Evolutionary conservation across 805 yeast genomes (phyloP).

Genomic region (Wickerhamiella galacta): DNA sequence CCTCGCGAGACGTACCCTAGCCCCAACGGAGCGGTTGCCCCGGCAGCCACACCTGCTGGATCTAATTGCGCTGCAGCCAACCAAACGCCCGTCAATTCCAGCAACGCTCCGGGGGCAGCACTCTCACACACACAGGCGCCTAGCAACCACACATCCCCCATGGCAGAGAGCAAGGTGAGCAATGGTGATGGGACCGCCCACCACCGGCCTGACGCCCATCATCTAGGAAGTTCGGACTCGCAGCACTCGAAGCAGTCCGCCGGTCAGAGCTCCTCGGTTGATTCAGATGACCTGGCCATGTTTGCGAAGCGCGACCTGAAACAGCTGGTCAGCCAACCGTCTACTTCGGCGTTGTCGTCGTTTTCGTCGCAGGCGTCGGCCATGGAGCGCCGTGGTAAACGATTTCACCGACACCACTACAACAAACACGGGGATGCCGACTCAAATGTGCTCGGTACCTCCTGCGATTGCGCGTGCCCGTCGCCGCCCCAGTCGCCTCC

Average conservation of each 20-base stretch:
- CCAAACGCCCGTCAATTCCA: no score
- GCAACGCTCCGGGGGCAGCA: no score
- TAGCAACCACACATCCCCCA: no score
- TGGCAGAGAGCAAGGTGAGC: no score
- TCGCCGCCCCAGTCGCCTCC: slow-evolving; percentile 13
- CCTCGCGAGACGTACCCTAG: no score
- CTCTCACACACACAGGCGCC: no score
- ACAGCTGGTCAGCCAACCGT: neutral
- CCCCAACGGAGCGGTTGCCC: no score
- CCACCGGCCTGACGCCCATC: no score
- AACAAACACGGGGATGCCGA: slow-evolving; percentile 5
- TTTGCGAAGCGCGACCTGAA: slow-evolving; percentile 6
- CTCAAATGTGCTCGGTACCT: slow-evolving; percentile 12
- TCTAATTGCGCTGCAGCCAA: no score
- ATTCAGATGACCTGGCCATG: slow-evolving; percentile 3
- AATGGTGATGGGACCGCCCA: no score
- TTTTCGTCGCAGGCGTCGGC: slow-evolving; percentile 8
- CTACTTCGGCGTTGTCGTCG: slow-evolving; percentile 4
- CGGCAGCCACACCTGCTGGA: no score
- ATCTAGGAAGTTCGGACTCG: no score
- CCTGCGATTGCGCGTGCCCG: slow-evolving; percentile 17
- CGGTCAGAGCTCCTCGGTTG: slow-evolving; percentile 1
- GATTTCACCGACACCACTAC: slow-evolving; percentile 3
- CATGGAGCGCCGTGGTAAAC: slow-evolving; percentile 3
- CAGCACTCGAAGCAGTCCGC: neutral